Evolutionary conservation across 2,329 filamentous ascomycete genomes (phyloP), one percentile per base, ranked within the genome.

Genomic region (Colletotrichum navitas): DNA sequence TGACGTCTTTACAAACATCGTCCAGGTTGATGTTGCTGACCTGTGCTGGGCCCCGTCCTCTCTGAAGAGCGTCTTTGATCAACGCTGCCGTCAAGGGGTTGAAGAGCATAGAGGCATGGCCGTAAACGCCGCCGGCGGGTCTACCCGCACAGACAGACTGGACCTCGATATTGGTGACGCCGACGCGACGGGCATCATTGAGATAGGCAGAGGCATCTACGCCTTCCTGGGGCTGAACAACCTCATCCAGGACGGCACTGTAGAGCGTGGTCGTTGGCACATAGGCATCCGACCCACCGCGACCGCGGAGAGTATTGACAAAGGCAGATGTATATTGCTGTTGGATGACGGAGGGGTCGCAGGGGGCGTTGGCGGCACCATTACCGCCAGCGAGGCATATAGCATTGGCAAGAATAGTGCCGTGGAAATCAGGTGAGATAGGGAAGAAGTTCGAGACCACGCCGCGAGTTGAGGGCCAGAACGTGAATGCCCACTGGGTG

Each of bases 401-500:
- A 2, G 62, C 55, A 24, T 74, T 71, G 54, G 74, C 72, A 10
- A 78, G 34, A 5, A 69, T 49, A 39, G 76, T 77, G 24, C 78
- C 77, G 63, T 76, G 74, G 72, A 87, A 90, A 74, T 89, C 87
- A 1, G 87, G 82, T 12, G 83, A 85, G 58, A 89, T 80, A 55
- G 85, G 82, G 51, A 90, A 81, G 76, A 87, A 84, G 76, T 89
- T 84, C n/a, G 80, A 80, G 2, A 85, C 81, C 0, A 80, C 78
- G 2, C 21, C 18, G 5, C 83, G 82, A 1, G 84, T 86, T 1
- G 83, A 86, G 0, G 86, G 86, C 85, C 85, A 89, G 80, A 88
- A 89, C 73, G 88, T 89, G 73, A 88, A 79, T 0, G 85, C 86
- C 88, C 88, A 90, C 76, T 90, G 88, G 0, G 84, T 80, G 69